Conservation (phyloP, 192 early-diverging fungal species). For the Martensiomyces pterosporus region DNA sequence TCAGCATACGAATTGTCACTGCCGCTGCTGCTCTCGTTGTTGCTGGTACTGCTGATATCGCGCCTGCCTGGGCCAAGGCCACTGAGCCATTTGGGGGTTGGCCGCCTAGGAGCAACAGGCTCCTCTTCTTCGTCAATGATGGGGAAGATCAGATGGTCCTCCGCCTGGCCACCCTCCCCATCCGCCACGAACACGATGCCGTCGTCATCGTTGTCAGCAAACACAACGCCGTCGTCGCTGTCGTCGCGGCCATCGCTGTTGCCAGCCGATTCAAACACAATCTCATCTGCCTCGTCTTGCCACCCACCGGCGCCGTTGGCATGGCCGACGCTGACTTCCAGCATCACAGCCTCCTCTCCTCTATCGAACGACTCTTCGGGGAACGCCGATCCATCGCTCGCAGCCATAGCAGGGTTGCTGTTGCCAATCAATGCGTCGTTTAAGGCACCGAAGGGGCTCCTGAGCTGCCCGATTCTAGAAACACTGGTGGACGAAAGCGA, state of each 20-base stretch:
- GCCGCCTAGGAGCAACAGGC: too few species aligned
- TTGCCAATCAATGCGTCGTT: too few species aligned
- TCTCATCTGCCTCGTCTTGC: conserved; percentile 3
- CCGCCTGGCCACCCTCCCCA: too few species aligned
- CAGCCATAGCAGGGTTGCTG: too few species aligned
- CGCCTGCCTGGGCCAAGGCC: background rate
- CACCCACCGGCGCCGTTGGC: conserved; percentile 6
- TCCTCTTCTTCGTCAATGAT: too few species aligned
- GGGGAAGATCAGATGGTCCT: too few species aligned
- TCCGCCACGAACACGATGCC: too few species aligned
- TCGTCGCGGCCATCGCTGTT: background rate
- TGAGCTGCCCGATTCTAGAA: too few species aligned
- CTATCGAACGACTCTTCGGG: conserved; percentile 1
- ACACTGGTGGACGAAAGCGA: too few species aligned
- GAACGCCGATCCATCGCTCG: background rate
- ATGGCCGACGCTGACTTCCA: conserved; percentile 24
- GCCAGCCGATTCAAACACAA: conserved; percentile 29
- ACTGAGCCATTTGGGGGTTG: too few species aligned
- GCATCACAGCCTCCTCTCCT: conserved; percentile 12
- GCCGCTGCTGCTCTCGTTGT: background rate
- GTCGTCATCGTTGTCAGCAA: conserved; percentile 2
- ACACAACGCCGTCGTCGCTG: too few species aligned
- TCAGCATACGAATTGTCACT: background rate
- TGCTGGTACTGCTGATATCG: conserved; percentile 1
- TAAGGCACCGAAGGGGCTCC: too few species aligned